Percentiles rank a stretch among this genome's conserved stretches.
Evolutionary conservation across 139 green algal species (phyloP).

Genomic region (Edaphochlamys debaryana): DNA sequence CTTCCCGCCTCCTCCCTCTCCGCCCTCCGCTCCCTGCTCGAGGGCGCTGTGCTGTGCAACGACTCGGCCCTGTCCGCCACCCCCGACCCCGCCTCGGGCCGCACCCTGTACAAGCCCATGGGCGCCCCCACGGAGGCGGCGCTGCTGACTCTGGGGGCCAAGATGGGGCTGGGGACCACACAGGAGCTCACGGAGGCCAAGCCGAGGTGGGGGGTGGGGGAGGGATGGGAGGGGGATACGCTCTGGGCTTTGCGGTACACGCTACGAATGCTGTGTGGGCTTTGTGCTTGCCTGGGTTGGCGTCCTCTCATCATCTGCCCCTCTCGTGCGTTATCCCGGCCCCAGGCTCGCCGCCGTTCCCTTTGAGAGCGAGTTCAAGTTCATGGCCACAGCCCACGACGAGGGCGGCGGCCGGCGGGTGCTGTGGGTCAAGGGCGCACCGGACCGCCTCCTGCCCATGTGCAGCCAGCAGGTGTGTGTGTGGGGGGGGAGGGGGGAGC

Average conservation of each 20-base stretch:
- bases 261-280: too few relatives aligned
- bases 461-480: neutral
- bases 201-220: neutral
- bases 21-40: conserved; percentile 6
- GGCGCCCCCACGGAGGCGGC: conserved; percentile 52
- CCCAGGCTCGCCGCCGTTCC: conserved; percentile 38
- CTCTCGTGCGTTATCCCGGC: too few relatives aligned
- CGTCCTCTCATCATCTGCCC: too few relatives aligned
- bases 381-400: conserved; percentile 54
- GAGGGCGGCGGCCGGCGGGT: neutral
- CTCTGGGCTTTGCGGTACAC: too few relatives aligned
- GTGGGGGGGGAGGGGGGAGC: too few relatives aligned
- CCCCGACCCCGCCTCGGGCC: too few relatives aligned
- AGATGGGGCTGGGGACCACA: conserved; percentile 39
- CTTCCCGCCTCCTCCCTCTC: neutral
- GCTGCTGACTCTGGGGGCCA: conserved; percentile 46
- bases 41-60: conserved; percentile 56
- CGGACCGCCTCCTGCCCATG: conserved; percentile 14
- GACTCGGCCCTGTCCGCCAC: conserved; percentile 29
- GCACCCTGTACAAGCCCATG: conserved; percentile 21
- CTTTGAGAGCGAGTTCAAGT: conserved; percentile 59
- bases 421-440: conserved; percentile 48
- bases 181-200: conserved; percentile 25
- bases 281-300: too few relatives aligned
- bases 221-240: too few relatives aligned